A percentile compares a stretch with the other conserved stretches of the same genome.
Evolutionary conservation across 805 yeast genomes (phyloP).

Genomic region (Zygosaccharomyces siamensis): DNA sequence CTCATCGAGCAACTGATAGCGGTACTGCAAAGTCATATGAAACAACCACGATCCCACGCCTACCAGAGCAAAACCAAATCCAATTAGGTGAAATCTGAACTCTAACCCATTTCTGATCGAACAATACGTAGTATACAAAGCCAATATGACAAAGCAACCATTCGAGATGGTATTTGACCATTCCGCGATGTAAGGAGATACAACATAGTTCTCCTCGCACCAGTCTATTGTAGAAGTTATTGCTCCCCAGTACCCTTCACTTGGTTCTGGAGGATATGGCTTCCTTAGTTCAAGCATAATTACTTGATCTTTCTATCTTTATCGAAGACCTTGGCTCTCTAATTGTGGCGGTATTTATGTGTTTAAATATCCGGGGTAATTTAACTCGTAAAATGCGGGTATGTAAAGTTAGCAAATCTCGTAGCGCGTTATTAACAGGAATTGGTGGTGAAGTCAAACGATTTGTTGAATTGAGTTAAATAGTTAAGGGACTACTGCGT

Average conservation of each 20-base stretch:
- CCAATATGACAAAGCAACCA: slow-evolving; percentile 49
- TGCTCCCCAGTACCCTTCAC: slow-evolving; percentile 70
- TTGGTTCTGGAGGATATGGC: slow-evolving; percentile 53
- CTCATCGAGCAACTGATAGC: slow-evolving; percentile 88
- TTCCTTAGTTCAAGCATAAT: slow-evolving; percentile 13
- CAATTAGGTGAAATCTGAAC: slow-evolving; percentile 60
- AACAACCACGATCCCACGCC: slow-evolving; percentile 94
- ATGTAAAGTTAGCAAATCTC: too few species aligned
- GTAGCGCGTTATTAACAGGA: too few species aligned
- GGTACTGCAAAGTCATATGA: slow-evolving; percentile 91
- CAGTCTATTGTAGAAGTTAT: slow-evolving; percentile 96
- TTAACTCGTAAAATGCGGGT: too few species aligned
- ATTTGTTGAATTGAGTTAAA: too few species aligned
- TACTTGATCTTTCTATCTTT: neutral
- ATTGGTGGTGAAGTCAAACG: too few species aligned
- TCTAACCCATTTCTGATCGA: slow-evolving; percentile 61
- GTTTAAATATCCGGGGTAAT: neutral
- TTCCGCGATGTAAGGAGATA: slow-evolving; percentile 82
- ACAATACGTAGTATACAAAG: slow-evolving; percentile 58
- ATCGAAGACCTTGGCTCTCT: neutral
- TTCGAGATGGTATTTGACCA: slow-evolving; percentile 84
- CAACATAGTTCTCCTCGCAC: slow-evolving; percentile 97
- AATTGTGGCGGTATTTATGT: too few species aligned
- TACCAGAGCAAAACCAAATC: slow-evolving; percentile 78
- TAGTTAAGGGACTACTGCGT: too few species aligned